These are phyloP conservation scores for Paramecium primaurelia DNA, from an alignment of 73 alveolate species.

Conservation along the genomic window DNA sequence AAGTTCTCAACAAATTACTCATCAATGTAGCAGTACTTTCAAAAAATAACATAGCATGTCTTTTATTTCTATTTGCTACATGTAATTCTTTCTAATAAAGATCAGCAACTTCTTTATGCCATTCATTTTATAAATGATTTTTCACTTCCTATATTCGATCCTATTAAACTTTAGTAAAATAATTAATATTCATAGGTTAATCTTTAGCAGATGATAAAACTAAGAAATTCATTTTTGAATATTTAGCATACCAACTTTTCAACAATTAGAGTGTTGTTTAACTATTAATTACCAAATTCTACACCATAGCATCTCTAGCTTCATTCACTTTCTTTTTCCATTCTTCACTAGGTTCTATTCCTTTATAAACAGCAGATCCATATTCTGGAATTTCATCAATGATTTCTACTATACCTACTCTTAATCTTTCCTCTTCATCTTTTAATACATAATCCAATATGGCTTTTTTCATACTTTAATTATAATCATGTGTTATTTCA, in stretches of 20 bases:
- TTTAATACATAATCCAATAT: slow-evolving; percentile 86
- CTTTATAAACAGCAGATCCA: slow-evolving; percentile 83
- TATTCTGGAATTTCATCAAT: slow-evolving; percentile 82
- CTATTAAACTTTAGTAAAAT: slow-evolving; percentile 76
- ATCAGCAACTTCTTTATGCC: slow-evolving; percentile 63
- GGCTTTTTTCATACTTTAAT: slow-evolving; percentile 75
- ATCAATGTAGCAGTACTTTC: slow-evolving; percentile 85
- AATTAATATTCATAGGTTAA: slow-evolving; percentile 69
- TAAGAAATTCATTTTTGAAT: slow-evolving; percentile 75
- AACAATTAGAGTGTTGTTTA: slow-evolving; percentile 81
- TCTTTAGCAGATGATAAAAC: slow-evolving; percentile 82
- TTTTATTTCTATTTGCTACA: slow-evolving; percentile 57
- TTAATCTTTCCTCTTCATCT: slow-evolving; percentile 79
- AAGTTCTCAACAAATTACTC: slow-evolving; percentile 86
- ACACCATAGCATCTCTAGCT: slow-evolving; percentile 90
- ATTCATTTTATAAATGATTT: slow-evolving; percentile 44
- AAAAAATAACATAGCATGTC: slow-evolving; percentile 84
- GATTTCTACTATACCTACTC: slow-evolving; percentile 82
- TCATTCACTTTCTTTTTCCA: slow-evolving; percentile 93
- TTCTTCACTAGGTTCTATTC: slow-evolving; percentile 85
- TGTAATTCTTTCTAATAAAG: slow-evolving; percentile 49
- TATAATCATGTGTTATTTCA: slow-evolving; percentile 85
- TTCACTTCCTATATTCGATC: slow-evolving; percentile 53
- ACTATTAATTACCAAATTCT: slow-evolving; percentile 82
- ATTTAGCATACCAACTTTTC: slow-evolving; percentile 86